Percentiles rank a stretch among this genome's conserved stretches.
Evolutionary conservation across 805 yeast species (phyloP).

Genomic region (Maudiozyma barnettii): DNA sequence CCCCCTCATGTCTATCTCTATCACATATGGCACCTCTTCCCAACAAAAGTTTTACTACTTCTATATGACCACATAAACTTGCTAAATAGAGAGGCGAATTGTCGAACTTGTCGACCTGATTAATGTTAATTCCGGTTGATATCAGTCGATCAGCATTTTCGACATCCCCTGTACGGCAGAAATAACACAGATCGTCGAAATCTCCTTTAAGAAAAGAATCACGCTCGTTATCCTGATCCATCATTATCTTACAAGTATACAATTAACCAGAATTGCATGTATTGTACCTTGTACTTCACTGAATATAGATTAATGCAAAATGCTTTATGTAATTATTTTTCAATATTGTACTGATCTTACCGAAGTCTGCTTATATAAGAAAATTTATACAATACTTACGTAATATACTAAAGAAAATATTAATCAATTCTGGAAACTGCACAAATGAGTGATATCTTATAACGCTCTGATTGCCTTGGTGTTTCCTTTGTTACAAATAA

Average conservation of each 20-base stretch:
- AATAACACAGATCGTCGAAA: conserved; percentile 45
- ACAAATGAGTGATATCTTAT: too few species aligned
- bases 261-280: neutral
- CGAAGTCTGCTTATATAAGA: neutral
- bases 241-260: neutral
- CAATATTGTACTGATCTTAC: neutral
- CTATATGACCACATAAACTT: conserved; percentile 64
- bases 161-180: conserved; percentile 61
- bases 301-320: too few species aligned
- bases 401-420: too few species aligned
- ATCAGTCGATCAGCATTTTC: conserved; percentile 53
- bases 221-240: neutral
- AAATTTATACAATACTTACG: neutral
- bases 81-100: conserved; percentile 68
- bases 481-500: too few species aligned
- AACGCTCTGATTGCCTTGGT: too few species aligned
- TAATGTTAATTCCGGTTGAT: conserved; percentile 40
- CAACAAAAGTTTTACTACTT: conserved; percentile 50
- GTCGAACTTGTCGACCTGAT: conserved; percentile 57
- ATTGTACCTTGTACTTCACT: too few species aligned
- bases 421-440: too few species aligned
- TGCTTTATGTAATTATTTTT: neutral
- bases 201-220: conserved; percentile 8
- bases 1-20: conserved; percentile 75
- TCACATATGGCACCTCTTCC: conserved; percentile 68